Evolutionary conservation across 805 yeast species (phyloP), one percentile per base, ranked within the genome.

Genomic region (Candida palmyrensis): DNA sequence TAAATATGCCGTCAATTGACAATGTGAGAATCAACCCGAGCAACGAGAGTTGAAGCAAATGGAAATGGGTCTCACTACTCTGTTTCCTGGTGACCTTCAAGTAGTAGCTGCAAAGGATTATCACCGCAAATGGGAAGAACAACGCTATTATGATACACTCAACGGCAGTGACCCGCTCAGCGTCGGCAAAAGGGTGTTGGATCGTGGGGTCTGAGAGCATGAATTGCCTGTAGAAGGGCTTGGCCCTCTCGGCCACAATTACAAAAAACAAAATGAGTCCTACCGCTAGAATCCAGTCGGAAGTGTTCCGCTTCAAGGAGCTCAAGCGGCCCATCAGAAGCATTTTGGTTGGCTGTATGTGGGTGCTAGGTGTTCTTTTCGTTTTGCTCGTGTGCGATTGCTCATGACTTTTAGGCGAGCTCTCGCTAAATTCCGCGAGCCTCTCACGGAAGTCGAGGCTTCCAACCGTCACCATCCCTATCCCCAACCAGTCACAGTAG

Each of bases 211-310:
- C 67, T 18, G 43, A 37, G 15, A 58, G 34, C 17, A 52, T 49
- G 37, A 63, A 63, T 38, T 63, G 63, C 30, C 68, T 49, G 21
- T 44, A 33, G 36, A 62, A 63, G 8, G 68, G 69, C 33, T 33
- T 40, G 4, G 63, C 53, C 6, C 40, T 40, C 34, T 63, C 66
- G 5, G 62, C 58, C 9, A 59, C 45, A 13, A 41, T 21, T 33
- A 57, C 50, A 36, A 62, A 62, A 31, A 48, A 52, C 7, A 40
- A 37, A 12, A 56, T 20, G 20, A 62, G 40, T 10, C 33, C 48
- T 4, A 35, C 25, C 2, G 51, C 48, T 12, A 52, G 38, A 14
- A 52, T 26, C 68, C 68, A 62, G 41, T 63, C 68, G 4, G 37
- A 36, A 3, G 35, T 9, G 29, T 38, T 42, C 18, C 33, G 32